These are phyloP conservation scores for Cordyceps farinosa DNA, from an alignment of 2,329 filamentous ascomycete species.

Conservation along the genomic window DNA sequence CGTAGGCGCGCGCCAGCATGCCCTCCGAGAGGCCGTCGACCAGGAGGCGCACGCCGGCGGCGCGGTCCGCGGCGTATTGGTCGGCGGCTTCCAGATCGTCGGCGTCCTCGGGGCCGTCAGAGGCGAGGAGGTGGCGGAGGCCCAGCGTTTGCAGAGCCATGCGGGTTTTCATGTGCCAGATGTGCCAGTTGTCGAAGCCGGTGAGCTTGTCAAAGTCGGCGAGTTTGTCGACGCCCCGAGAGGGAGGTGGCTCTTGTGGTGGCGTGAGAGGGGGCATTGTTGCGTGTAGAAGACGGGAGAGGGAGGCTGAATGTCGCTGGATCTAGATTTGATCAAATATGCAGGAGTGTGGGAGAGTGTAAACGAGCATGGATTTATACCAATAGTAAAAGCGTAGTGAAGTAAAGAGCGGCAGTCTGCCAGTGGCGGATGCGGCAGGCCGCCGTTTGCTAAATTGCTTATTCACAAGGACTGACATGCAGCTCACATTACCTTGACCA, in stretches of 20 bases:
- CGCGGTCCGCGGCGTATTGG: neutral
- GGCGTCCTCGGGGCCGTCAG: neutral
- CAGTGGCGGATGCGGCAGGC: neutral
- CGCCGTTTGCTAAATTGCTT: neutral
- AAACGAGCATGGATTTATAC: neutral
- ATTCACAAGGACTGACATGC: too few species aligned
- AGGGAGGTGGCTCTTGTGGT: neutral
- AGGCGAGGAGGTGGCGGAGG: neutral
- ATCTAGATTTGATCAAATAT: too few species aligned
- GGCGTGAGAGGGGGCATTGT: neutral
- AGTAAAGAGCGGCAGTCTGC: neutral
- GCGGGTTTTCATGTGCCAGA: slow-evolving; percentile 1
- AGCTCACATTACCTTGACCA: too few species aligned
- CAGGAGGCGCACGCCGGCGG: neutral
- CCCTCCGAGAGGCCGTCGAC: neutral
- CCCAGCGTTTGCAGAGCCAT: neutral
- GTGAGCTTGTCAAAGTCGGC: neutral
- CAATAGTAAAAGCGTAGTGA: neutral
- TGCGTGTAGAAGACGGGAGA: too few species aligned
- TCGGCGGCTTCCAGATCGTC: neutral
- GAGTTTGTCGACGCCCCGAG: too few species aligned
- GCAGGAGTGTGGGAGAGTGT: neutral
- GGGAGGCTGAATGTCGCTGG: too few species aligned
- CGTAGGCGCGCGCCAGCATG: neutral
- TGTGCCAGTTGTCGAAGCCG: slow-evolving; percentile 5